These are phyloP conservation scores for Aspergillus flavus DNA, from an alignment of 2,329 filamentous ascomycete genomes.

Conservation along the genomic window DNA sequence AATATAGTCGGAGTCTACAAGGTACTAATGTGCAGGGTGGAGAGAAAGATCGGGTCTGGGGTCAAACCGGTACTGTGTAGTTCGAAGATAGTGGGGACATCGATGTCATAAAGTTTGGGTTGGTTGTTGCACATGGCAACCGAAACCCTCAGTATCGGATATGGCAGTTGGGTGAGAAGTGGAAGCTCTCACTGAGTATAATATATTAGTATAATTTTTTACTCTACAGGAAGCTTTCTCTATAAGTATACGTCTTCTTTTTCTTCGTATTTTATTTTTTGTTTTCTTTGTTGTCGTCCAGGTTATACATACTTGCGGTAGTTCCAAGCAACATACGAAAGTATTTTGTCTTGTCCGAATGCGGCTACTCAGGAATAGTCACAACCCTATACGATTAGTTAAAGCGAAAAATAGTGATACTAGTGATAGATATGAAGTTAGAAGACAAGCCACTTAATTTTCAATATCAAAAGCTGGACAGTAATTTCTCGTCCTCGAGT, in stretches of 20 bases:
- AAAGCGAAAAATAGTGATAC: too few species aligned
- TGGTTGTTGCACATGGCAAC: constrained; percentile 19
- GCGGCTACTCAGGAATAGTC: too few species aligned
- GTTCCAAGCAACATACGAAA: too few species aligned
- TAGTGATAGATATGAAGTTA: too few species aligned
- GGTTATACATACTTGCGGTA: too few species aligned
- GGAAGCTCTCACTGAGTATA: neutral
- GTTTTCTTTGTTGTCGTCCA: neutral
- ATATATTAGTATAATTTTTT: neutral
- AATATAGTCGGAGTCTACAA: too few species aligned
- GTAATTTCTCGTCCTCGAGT: neutral
- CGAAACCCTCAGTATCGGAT: neutral
- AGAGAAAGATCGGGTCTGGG: neutral
- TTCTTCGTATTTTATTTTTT: neutral
- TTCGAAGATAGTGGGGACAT: constrained; percentile 2
- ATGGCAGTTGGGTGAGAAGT: neutral
- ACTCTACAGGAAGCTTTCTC: neutral
- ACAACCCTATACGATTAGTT: too few species aligned
- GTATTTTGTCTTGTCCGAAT: too few species aligned
- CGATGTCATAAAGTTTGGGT: constrained; percentile 11
- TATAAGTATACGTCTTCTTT: neutral
- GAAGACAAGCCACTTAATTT: too few species aligned
- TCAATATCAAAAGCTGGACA: neutral
- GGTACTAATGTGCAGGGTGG: neutral
- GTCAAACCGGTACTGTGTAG: neutral